These are phyloP conservation scores for Trichomonas tenax DNA, from an alignment of 208 protist species.

Conservation along the genomic window DNA sequence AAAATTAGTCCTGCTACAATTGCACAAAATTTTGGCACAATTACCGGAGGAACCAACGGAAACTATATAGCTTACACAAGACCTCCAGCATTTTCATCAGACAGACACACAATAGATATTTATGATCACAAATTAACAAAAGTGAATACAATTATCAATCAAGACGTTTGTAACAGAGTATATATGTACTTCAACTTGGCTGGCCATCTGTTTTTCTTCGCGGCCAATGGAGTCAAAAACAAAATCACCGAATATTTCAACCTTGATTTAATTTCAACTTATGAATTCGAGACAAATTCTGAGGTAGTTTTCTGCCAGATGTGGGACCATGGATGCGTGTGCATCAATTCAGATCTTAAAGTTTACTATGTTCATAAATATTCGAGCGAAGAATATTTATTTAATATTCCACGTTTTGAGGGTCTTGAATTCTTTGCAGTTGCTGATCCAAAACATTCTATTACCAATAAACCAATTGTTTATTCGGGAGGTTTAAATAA, in stretches of 20 bases:
- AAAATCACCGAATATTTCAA: background rate
- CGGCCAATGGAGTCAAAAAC: background rate
- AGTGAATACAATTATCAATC: background rate
- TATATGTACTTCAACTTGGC: background rate
- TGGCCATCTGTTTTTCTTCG: background rate
- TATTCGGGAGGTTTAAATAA: background rate
- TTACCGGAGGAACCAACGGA: background rate
- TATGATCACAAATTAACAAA: background rate
- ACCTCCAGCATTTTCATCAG: background rate
- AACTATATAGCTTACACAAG: background rate
- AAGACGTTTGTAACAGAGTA: background rate
- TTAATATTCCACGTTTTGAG: background rate
- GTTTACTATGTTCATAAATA: background rate
- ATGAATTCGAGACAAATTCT: background rate
- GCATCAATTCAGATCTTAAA: background rate
- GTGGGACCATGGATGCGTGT: background rate
- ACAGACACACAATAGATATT: background rate
- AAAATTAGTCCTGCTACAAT: background rate
- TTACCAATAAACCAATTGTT: background rate
- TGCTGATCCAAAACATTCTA: background rate
- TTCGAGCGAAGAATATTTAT: background rate
- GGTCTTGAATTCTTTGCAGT: background rate
- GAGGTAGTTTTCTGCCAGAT: background rate
- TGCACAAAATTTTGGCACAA: background rate
- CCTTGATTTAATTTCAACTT: background rate